A percentile compares a stretch with the other conserved stretches of the same genome.
phyloP scores from a whole-genome alignment of 257 asterid genomes.

The Eucommia ulmoides region DNA sequence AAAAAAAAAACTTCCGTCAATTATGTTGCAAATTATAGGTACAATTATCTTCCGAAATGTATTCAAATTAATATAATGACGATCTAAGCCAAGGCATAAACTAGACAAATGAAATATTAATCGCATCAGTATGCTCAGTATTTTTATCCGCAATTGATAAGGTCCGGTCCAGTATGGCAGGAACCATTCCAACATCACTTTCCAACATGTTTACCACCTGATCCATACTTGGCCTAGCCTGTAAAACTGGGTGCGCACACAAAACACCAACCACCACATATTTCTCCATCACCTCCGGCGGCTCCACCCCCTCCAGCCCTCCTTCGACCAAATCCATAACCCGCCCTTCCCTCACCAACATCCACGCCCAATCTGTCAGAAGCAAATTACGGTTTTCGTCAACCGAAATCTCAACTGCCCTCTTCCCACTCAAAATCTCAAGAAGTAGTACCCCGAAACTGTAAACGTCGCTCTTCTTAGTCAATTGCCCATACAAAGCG shows the following conservation, averaged over 20 bases:
- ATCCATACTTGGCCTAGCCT: slow-evolving; percentile 15
- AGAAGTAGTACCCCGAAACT: slow-evolving; percentile 17
- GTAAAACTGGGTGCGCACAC: slow-evolving; percentile 8
- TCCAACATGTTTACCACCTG: slow-evolving; percentile 10
- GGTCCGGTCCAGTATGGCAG: background rate
- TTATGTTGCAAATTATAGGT: no score
- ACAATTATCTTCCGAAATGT: no score
- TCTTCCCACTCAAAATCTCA: slow-evolving; percentile 15
- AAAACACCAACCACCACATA: slow-evolving; percentile 9
- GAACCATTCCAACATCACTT: background rate
- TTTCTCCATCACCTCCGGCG: slow-evolving; percentile 13
- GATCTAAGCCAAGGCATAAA: no score
- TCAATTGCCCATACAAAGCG: slow-evolving; percentile 12
- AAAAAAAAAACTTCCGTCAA: no score
- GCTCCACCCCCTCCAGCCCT: slow-evolving; percentile 2
- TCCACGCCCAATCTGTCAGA: slow-evolving; percentile 12
- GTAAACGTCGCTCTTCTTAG: slow-evolving; percentile 12
- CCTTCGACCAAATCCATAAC: slow-evolving; percentile 6
- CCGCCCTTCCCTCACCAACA: slow-evolving; percentile 9
- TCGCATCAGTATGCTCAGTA: no score
- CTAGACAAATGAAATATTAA: no score
- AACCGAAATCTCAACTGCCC: slow-evolving; percentile 1
- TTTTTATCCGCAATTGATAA: no score
- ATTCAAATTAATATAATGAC: no score
- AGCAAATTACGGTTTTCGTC: background rate